Conservation (phyloP, 306 rosid species). For the Rubus parviflorus region DNA sequence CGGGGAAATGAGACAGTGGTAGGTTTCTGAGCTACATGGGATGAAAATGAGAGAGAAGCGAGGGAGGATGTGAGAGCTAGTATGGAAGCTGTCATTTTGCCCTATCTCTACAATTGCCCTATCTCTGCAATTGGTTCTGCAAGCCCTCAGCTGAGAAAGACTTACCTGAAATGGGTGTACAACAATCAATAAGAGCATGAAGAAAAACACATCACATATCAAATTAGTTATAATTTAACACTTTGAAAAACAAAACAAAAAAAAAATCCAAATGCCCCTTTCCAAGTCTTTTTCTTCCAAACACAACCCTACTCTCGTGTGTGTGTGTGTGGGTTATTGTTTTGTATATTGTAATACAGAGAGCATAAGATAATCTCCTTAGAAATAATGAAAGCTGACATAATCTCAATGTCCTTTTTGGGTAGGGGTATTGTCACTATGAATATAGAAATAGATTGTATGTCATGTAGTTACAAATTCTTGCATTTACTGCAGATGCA, state of each 20-base stretch:
- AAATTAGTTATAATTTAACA: not conserved
- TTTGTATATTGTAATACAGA: not conserved
- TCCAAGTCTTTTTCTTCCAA: not conserved
- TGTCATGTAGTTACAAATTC: not conserved
- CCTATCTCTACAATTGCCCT: constrained; percentile 8
- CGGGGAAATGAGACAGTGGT: constrained; percentile 32
- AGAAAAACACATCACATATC: not conserved
- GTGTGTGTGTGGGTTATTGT: not conserved
- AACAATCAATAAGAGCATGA: not conserved
- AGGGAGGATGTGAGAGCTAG: constrained; percentile 56
- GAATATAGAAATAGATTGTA: not conserved
- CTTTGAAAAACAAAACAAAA: too few relatives aligned
- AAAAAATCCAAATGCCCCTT: not conserved
- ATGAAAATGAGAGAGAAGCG: constrained; percentile 84
- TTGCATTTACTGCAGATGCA: not conserved
- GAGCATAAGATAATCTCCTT: not conserved
- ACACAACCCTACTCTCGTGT: not conserved
- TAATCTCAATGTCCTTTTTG: not conserved
- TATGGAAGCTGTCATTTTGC: constrained; percentile 59
- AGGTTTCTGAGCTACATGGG: constrained; percentile 56
- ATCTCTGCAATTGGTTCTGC: constrained; percentile 7
- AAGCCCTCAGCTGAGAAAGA: not conserved
- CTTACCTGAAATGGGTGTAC: not conserved
- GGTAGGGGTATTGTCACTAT: not conserved
- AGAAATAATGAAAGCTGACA: not conserved